Conservation (phyloP, 2,329 filamentous ascomycete genomes). For the Trichothecium sympodiale region DNA sequence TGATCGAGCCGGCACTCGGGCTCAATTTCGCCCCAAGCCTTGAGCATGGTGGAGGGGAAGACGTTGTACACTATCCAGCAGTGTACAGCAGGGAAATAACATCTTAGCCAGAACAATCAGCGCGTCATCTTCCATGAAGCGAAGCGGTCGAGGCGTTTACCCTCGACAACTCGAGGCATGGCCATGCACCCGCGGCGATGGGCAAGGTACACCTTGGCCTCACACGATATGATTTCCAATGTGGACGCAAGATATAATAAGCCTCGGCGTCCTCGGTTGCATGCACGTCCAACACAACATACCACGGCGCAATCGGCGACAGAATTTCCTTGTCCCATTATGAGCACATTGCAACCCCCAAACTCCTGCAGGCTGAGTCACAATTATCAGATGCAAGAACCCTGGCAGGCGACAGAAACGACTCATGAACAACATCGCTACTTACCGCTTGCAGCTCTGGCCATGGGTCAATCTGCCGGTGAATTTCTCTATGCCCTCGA, state of each 20-base stretch:
- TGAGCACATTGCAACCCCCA: conserved; percentile 11
- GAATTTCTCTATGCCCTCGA: conserved; percentile 10
- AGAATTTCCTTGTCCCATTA: conserved; percentile 16
- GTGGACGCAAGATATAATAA: neutral
- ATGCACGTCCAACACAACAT: too few relatives aligned
- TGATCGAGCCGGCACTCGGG: conserved; percentile 9
- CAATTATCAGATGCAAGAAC: too few relatives aligned
- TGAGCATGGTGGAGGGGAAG: conserved; percentile 6
- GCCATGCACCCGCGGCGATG: conserved; percentile 12
- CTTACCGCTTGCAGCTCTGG: conserved; percentile 13
- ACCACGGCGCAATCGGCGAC: conserved; percentile 13
- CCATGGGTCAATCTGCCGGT: conserved; percentile 11
- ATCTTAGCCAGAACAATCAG: conserved; percentile 8
- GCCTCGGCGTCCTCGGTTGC: too few relatives aligned
- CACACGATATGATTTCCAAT: conserved; percentile 9
- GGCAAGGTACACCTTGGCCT: conserved; percentile 11
- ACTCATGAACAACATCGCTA: too few relatives aligned
- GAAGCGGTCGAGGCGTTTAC: conserved; percentile 10
- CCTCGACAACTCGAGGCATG: conserved; percentile 10
- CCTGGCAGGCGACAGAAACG: too few relatives aligned
- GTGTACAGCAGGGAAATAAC: conserved; percentile 7
- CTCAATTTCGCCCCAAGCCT: conserved; percentile 9
- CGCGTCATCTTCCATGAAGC: conserved; percentile 11
- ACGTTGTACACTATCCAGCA: conserved; percentile 7
- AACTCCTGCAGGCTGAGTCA: conserved; percentile 8